These are phyloP conservation scores for Dryadomyces quercivorus DNA, from an alignment of 2,329 filamentous ascomycete species.

Conservation along the genomic window DNA sequence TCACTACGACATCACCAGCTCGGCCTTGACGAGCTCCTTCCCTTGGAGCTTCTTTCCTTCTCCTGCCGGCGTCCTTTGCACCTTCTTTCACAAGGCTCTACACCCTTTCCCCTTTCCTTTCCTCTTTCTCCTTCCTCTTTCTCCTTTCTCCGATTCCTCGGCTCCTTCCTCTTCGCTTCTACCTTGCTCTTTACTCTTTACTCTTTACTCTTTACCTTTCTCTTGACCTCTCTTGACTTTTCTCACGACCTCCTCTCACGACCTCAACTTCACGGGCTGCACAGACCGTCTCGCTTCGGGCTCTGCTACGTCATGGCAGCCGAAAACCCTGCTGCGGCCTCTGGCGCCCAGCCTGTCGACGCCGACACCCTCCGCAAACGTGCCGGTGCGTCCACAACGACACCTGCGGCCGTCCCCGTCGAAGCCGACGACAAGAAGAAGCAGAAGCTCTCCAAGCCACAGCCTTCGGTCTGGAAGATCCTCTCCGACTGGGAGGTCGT, in stretches of 20 bases:
- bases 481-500: conserved; percentile 53
- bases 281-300: background rate
- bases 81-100: background rate
- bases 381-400: conserved; percentile 29
- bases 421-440: conserved; percentile 50
- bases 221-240: background rate
- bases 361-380: conserved; percentile 46
- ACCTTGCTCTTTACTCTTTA: background rate
- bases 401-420: conserved; percentile 22
- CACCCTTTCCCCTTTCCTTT: background rate
- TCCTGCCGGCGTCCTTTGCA: background rate
- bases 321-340: conserved; percentile 42
- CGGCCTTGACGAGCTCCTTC: background rate
- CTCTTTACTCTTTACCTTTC: conserved; percentile 1
- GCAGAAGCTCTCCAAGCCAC: conserved; percentile 32
- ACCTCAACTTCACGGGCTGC: background rate
- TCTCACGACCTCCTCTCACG: background rate
- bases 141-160: background rate
- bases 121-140: background rate
- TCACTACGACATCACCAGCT: background rate
- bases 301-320: conserved; percentile 32
- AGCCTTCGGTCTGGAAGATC: conserved; percentile 46
- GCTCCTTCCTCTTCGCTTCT: background rate
- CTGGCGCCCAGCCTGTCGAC: conserved; percentile 46
- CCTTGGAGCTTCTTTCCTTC: too few relatives aligned